A percentile compares a stretch with the other conserved stretches of the same genome.
These are phyloP conservation scores for Metschnikowia lochheadii DNA, from an alignment of 805 yeast genomes.

Conservation along the genomic window DNA sequence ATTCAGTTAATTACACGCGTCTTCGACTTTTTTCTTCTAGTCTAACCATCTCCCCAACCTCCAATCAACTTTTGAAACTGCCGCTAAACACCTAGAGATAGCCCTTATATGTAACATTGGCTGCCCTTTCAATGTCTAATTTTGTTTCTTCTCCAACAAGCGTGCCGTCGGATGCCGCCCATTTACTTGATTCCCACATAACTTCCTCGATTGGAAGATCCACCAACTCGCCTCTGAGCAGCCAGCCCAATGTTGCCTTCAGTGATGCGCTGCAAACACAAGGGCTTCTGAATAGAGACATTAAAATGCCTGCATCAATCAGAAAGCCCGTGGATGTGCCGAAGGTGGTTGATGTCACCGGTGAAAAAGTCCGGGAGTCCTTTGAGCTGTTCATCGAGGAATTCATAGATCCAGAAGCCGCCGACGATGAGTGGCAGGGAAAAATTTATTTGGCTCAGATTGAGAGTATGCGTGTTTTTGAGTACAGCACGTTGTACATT, in stretches of 20 bases:
- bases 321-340: constrained; percentile 46
- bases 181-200: constrained; percentile 37
- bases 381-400: constrained; percentile 81
- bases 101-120: not conserved
- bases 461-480: constrained; percentile 72
- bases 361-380: constrained; percentile 88
- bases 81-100: not conserved
- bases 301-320: constrained; percentile 32
- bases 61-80: not conserved
- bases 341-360: constrained; percentile 85
- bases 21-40: not conserved
- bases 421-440: constrained; percentile 43
- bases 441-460: constrained; percentile 73
- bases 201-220: constrained; percentile 40
- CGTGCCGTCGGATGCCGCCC: constrained; percentile 43
- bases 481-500: constrained; percentile 72
- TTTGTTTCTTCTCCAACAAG: constrained; percentile 43
- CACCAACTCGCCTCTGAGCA: constrained; percentile 28
- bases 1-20: constrained; percentile 12
- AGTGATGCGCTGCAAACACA: constrained; percentile 26
- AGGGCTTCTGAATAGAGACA: constrained; percentile 50
- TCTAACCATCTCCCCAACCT: not conserved
- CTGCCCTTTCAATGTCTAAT: constrained; percentile 28
- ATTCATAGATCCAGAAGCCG: constrained; percentile 43
- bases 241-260: constrained; percentile 19